Evolutionary conservation across 1,139 yeast genomes (phyloP).

Genomic region (Blastobotrys persicus): DNA sequence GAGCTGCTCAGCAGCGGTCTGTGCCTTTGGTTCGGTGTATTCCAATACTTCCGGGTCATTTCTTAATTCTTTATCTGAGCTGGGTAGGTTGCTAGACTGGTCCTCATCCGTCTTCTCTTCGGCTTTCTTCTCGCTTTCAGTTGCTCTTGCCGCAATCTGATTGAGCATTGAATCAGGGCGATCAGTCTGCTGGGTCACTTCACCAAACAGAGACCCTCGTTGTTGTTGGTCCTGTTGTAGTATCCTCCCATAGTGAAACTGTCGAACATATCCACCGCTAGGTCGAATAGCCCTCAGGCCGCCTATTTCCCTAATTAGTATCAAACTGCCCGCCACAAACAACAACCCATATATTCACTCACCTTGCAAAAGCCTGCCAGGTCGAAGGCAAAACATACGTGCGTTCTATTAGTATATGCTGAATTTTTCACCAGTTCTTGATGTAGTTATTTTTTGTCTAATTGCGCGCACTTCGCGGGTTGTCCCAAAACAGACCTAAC

Average conservation of each 20-base stretch:
- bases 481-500: background rate
- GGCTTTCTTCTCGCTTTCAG: slow-evolving; percentile 9
- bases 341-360: background rate
- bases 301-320: background rate
- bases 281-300: background rate
- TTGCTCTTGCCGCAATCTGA: slow-evolving; percentile 20
- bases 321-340: background rate
- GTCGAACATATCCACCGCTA: background rate
- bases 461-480: too few species aligned
- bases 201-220: slow-evolving; percentile 27
- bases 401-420: background rate
- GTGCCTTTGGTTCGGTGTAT: slow-evolving; percentile 23
- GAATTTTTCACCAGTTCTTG: background rate
- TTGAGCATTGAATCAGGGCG: slow-evolving; percentile 21
- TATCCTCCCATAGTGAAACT: background rate
- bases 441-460: too few species aligned
- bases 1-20: slow-evolving; percentile 43
- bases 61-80: slow-evolving; percentile 22
- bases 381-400: background rate
- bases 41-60: slow-evolving; percentile 27
- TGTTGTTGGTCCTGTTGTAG: background rate
- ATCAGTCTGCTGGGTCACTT: slow-evolving; percentile 25
- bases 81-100: slow-evolving; percentile 11
- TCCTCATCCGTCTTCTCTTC: slow-evolving; percentile 13
- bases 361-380: background rate